These are phyloP conservation scores for Vitis rupestris DNA, from an alignment of 164 flowering plant species.

Conservation along the genomic window DNA sequence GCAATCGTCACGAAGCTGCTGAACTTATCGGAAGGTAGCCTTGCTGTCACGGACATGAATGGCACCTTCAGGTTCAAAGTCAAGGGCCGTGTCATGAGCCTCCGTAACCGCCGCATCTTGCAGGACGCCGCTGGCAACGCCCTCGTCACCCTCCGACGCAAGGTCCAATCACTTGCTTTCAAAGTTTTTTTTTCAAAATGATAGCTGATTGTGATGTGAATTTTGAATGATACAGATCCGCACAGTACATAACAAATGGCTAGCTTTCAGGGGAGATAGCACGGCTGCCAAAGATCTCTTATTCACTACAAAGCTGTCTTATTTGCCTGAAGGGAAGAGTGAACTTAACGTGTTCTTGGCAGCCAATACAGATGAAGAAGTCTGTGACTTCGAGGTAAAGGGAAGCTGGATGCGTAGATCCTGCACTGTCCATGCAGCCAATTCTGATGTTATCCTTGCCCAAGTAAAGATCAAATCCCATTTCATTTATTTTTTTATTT, in stretches of 20 bases:
- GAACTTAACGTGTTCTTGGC: slow-evolving; percentile 31
- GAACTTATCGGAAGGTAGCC: slow-evolving; percentile 42
- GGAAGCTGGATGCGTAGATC: slow-evolving; percentile 25
- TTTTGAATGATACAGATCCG: slow-evolving; percentile 16
- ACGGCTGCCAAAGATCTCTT: slow-evolving; percentile 25
- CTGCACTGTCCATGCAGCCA: slow-evolving; percentile 29
- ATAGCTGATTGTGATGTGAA: background rate
- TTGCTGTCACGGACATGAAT: slow-evolving; percentile 40
- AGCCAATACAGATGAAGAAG: slow-evolving; percentile 3
- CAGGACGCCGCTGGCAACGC: slow-evolving; percentile 48
- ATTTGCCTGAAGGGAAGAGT: slow-evolving; percentile 23
- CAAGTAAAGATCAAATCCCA: slow-evolving; percentile 18
- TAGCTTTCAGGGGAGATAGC: slow-evolving; percentile 42
- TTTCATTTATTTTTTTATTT: background rate
- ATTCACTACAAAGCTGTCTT: slow-evolving; percentile 21
- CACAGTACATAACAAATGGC: slow-evolving; percentile 31
- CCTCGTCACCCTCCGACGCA: slow-evolving; percentile 40
- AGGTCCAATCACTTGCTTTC: slow-evolving; percentile 19
- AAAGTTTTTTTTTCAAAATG: background rate
- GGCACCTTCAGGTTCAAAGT: slow-evolving; percentile 52
- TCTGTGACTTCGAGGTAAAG: slow-evolving; percentile 31
- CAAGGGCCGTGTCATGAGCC: slow-evolving; percentile 35
- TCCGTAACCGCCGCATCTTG: slow-evolving; percentile 44
- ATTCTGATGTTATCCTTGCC: slow-evolving; percentile 22
- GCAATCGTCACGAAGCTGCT: slow-evolving; percentile 37